Percentiles rank a stretch among this genome's conserved stretches.
These are phyloP conservation scores for Lentinula lateritia DNA, from an alignment of 768 basidiomycete species.

Conservation along the genomic window DNA sequence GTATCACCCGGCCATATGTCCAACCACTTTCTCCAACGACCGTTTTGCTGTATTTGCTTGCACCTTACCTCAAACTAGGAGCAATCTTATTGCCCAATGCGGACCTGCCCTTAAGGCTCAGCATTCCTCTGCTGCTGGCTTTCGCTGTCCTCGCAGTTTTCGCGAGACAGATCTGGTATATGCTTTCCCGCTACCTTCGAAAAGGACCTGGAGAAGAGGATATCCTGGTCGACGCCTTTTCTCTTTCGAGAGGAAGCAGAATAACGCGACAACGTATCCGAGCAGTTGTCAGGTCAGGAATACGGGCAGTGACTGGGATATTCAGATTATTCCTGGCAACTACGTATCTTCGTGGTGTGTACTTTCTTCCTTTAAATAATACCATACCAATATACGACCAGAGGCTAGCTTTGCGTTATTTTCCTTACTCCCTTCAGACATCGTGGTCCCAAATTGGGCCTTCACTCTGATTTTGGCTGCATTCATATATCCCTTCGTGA, in stretches of 20 bases:
- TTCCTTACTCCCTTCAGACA: slow-evolving; percentile 37
- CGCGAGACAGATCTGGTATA: slow-evolving; percentile 68
- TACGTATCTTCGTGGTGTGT: slow-evolving; percentile 64
- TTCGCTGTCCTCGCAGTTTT: slow-evolving; percentile 58
- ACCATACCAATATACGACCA: slow-evolving; percentile 17
- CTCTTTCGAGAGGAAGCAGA: slow-evolving; percentile 29
- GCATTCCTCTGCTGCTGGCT: slow-evolving; percentile 42
- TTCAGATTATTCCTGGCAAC: slow-evolving; percentile 49
- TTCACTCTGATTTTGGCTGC: slow-evolving; percentile 37
- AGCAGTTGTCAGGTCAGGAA: slow-evolving; percentile 33
- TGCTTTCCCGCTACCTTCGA: slow-evolving; percentile 68
- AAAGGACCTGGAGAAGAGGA: slow-evolving; percentile 57
- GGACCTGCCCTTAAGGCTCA: slow-evolving; percentile 40
- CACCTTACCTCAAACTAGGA: slow-evolving; percentile 67
- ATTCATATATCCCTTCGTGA: slow-evolving; percentile 43
- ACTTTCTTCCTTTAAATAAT: not conserved
- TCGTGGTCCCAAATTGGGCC: slow-evolving; percentile 30
- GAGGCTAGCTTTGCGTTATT: slow-evolving; percentile 50
- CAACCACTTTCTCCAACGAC: slow-evolving; percentile 52
- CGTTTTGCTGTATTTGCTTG: slow-evolving; percentile 65
- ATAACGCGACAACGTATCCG: slow-evolving; percentile 46
- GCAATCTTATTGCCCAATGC: slow-evolving; percentile 56
- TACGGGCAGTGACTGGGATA: slow-evolving; percentile 38
- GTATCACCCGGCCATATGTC: slow-evolving; percentile 34
- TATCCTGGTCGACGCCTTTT: slow-evolving; percentile 56